Percentiles rank a stretch among this genome's conserved stretches.
Conservation (phyloP, 1,139 yeast genomes). For the Geotrichum phurueaensis region DNA sequence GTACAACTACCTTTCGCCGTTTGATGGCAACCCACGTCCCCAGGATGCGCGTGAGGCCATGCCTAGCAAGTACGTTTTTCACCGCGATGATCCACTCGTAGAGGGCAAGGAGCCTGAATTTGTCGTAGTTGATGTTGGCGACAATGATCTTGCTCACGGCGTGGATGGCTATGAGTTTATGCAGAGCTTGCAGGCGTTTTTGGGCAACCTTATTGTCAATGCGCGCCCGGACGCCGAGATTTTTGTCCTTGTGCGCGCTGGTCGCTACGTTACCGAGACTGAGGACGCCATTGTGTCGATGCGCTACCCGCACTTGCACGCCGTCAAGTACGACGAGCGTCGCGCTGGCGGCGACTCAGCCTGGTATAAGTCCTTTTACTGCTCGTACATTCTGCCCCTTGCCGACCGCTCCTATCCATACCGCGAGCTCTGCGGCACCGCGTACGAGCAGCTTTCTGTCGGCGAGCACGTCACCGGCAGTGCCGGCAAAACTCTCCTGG, state of each 20-base stretch:
- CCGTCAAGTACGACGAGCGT: constrained; percentile 10
- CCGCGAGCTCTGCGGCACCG: constrained; percentile 15
- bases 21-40: constrained; percentile 15
- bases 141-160: constrained; percentile 13
- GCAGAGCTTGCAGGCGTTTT: constrained; percentile 11
- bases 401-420: constrained; percentile 13
- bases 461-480: constrained; percentile 4
- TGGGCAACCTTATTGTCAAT: constrained; percentile 16
- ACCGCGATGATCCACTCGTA: constrained; percentile 17
- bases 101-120: constrained; percentile 15
- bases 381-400: constrained; percentile 16
- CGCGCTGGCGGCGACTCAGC: constrained; percentile 12
- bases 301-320: constrained; percentile 14
- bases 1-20: constrained; percentile 16
- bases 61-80: constrained; percentile 18
- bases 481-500: neutral
- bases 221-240: constrained; percentile 13
- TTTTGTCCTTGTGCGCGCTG: constrained; percentile 13
- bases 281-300: constrained; percentile 19
- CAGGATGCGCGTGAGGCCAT: constrained; percentile 15
- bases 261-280: constrained; percentile 17
- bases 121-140: constrained; percentile 19
- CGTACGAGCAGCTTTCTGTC: constrained; percentile 13
- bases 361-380: constrained; percentile 18
- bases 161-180: constrained; percentile 14